Conservation (phyloP, 2,329 filamentous ascomycete species). For the Calonectria hongkongensis region DNA sequence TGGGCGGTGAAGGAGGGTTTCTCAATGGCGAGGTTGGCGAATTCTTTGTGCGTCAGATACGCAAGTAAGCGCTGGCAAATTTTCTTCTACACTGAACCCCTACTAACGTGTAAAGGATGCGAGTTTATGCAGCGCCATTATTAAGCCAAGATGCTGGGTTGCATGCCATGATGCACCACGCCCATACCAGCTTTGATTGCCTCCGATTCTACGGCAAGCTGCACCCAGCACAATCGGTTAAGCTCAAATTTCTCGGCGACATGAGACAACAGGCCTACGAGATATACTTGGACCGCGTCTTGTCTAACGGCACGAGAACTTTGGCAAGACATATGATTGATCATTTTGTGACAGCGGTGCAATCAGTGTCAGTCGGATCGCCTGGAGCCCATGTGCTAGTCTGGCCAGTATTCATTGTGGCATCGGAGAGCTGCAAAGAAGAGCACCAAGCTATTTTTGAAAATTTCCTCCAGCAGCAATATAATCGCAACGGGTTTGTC, state of each 20-base stretch:
- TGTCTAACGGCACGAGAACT: conserved; percentile 68
- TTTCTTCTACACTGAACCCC: conserved; percentile 68
- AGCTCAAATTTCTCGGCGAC: conserved; percentile 28
- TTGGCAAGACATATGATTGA: conserved; percentile 72
- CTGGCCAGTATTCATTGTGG: conserved; percentile 54
- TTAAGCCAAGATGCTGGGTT: conserved; percentile 47
- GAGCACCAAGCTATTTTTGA: conserved; percentile 49
- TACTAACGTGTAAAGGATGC: conserved; percentile 38
- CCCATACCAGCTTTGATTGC: conserved; percentile 40
- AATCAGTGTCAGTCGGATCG: conserved; percentile 44
- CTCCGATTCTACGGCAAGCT: conserved; percentile 73
- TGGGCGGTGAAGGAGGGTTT: conserved; percentile 44
- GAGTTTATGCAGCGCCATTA: conserved; percentile 50
- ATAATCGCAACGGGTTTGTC: conserved; percentile 46
- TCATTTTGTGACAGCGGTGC: conserved; percentile 47
- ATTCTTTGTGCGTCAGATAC: conserved; percentile 48
- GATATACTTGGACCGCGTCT: conserved; percentile 41
- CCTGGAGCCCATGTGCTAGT: conserved; percentile 50
- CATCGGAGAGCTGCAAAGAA: conserved; percentile 44
- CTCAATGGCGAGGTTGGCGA: conserved; percentile 38
- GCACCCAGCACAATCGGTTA: conserved; percentile 38
- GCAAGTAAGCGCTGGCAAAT: conserved; percentile 42
- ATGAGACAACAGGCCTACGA: conserved; percentile 44
- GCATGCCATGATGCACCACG: conserved; percentile 42
- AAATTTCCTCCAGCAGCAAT: conserved; percentile 42